Base-by-base conservation (phyloP, 371 early-diverging fungal species). In the Mucor racemosus region DNA sequence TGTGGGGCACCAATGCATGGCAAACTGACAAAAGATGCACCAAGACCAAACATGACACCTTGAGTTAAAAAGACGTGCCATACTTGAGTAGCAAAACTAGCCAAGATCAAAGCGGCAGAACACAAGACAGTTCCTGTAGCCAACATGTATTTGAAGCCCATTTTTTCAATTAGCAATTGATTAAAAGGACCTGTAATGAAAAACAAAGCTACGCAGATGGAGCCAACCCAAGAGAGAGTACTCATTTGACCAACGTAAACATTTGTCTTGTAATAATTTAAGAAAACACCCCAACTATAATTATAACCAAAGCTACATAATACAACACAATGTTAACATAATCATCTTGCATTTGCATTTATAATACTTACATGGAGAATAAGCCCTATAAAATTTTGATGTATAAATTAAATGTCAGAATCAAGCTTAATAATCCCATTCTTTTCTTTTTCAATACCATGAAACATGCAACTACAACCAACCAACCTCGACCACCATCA, bases 21-120 rank as follows among this genome's bases (percentile, higher is more conserved):
- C 13, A 66, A 40, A 63, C 60, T 54, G 2, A 66, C 66, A 63
- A 71, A 87, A 54, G 70, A 70, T 3, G 87, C 89, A 41, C 92
- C 92, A 0, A 86, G 14, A 0, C 77, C 77, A 62, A 75, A 75
- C 46, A 78, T 26, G 26, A 71, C 71, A 39, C 78, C 78, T 58
- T 73, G 76, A 1, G 76, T 75, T 17, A 78, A 58, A 39, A 70
- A 68, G 7, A 78, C 41, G 15, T 78, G 78, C 78, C 78, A 78
- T 4, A 77, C 75, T 71, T 77, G 41, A 1, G 68, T 75, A 26
- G 81, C 73, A 75, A 88, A 90, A 17, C 85, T 84, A 11, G 90
- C 90, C n/a, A 90, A 65, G 9, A 90, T 72, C 11, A 89, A 76
- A 1, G 87, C 88, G 5, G 79, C 75, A 0, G 86, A 75, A 17